Conservation (phyloP, 2,329 filamentous ascomycete genomes). For the Sphaerulina vaccinii region DNA sequence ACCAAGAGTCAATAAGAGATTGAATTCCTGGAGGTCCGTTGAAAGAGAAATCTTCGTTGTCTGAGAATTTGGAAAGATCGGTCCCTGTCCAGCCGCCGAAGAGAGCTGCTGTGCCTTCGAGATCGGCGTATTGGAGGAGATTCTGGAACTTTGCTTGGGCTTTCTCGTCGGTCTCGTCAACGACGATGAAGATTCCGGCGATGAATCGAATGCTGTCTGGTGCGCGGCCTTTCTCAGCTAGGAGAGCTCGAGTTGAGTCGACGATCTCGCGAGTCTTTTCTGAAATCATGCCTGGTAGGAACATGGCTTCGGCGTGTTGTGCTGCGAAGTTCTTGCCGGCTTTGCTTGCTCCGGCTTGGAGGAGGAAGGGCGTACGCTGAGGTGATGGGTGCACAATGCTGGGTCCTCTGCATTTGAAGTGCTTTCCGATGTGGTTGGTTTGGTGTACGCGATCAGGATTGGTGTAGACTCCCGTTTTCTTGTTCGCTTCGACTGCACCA, state of each 20-base stretch:
- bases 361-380: conserved; percentile 57
- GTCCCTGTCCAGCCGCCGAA: conserved; percentile 51
- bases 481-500: conserved; percentile 49
- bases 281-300: conserved; percentile 46
- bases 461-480: conserved; percentile 59
- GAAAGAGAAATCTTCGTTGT: conserved; percentile 50
- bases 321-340: conserved; percentile 49
- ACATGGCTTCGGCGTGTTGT: conserved; percentile 48
- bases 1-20: conserved; percentile 48
- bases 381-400: conserved; percentile 57
- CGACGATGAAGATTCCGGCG: conserved; percentile 45
- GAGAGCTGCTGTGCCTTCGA: conserved; percentile 45
- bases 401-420: conserved; percentile 46
- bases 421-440: conserved; percentile 42
- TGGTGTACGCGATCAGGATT: conserved; percentile 57
- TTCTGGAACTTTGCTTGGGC: conserved; percentile 46
- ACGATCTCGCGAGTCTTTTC: conserved; percentile 45
- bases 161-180: conserved; percentile 47
- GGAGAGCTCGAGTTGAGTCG: conserved; percentile 43
- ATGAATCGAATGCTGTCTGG: conserved; percentile 46
- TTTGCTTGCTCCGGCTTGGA: conserved; percentile 50
- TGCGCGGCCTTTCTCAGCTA: conserved; percentile 41
- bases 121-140: conserved; percentile 45
- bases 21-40: conserved; percentile 42
- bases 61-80: conserved; percentile 44